phyloP scores from a whole-genome alignment of 805 yeast genomes.

The Brettanomyces custersianus region DNA sequence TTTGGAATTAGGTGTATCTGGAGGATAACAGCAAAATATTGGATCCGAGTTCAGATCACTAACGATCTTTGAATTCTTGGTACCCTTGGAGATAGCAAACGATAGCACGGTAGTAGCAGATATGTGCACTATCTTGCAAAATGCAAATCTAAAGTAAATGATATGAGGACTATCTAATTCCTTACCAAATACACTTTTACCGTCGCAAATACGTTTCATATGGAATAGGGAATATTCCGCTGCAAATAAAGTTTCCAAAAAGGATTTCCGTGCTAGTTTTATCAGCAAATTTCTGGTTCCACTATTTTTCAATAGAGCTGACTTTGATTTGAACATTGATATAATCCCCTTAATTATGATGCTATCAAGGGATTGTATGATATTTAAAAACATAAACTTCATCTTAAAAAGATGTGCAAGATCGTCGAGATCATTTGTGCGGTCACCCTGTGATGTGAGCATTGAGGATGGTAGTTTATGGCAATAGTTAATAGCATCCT shows the following conservation, averaged over 20 bases:
- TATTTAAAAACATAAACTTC: neutral
- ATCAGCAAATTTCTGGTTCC: neutral
- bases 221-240: conserved; percentile 7
- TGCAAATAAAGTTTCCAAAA: neutral
- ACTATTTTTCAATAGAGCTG: neutral
- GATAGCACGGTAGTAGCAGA: too few species aligned
- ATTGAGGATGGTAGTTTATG: neutral
- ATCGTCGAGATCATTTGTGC: neutral
- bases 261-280: neutral
- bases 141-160: conserved; percentile 1
- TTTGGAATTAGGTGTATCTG: too few species aligned
- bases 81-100: too few species aligned
- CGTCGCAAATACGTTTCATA: conserved; percentile 3
- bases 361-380: neutral
- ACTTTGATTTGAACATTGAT: too few species aligned
- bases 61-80: too few species aligned
- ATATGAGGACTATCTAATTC: neutral
- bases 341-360: neutral
- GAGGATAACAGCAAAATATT: too few species aligned
- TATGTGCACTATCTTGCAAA: neutral
- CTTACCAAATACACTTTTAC: neutral
- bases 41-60: too few species aligned
- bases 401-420: neutral
- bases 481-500: conserved; percentile 2
- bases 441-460: neutral